phyloP scores from a whole-genome alignment of 768 basidiomycete species.

The Lactarius indigo region DNA sequence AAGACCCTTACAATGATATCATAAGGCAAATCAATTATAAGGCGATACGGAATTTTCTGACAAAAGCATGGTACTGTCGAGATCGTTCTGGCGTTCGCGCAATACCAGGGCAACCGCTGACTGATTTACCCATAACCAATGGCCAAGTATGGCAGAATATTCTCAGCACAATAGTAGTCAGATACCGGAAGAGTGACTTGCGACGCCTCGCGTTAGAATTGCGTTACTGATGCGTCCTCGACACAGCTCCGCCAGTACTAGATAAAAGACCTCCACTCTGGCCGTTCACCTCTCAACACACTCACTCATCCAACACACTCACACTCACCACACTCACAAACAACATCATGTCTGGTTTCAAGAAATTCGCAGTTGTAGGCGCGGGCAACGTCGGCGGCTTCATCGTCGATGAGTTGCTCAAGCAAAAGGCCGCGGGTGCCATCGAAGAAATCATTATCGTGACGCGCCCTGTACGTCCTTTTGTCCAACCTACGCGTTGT shows the following conservation, averaged over 20 bases:
- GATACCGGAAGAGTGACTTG: background rate
- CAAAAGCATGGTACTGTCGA: background rate
- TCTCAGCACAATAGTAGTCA: background rate
- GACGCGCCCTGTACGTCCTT: constrained; percentile 21
- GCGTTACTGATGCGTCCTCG: background rate
- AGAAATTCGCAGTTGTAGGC: constrained; percentile 21
- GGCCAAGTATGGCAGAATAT: background rate
- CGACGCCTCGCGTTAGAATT: background rate
- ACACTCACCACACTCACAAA: background rate
- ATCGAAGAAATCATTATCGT: constrained; percentile 19
- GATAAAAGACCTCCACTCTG: background rate
- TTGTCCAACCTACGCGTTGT: too few species aligned
- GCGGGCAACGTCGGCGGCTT: constrained; percentile 24
- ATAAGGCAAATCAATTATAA: too few species aligned
- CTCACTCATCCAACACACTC: background rate
- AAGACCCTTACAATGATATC: too few species aligned
- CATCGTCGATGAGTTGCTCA: constrained; percentile 25
- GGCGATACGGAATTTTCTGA: too few species aligned
- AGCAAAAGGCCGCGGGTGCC: constrained; percentile 17
- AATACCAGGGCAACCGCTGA: background rate
- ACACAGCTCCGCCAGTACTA: background rate
- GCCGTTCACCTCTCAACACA: background rate
- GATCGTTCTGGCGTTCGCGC: background rate
- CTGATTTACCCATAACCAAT: background rate
- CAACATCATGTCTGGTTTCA: constrained; percentile 24